Percentiles rank a stretch among this genome's conserved stretches.
These are phyloP conservation scores for Glebionis coronaria DNA, from an alignment of 129 eudicot species.

Conservation along the genomic window DNA sequence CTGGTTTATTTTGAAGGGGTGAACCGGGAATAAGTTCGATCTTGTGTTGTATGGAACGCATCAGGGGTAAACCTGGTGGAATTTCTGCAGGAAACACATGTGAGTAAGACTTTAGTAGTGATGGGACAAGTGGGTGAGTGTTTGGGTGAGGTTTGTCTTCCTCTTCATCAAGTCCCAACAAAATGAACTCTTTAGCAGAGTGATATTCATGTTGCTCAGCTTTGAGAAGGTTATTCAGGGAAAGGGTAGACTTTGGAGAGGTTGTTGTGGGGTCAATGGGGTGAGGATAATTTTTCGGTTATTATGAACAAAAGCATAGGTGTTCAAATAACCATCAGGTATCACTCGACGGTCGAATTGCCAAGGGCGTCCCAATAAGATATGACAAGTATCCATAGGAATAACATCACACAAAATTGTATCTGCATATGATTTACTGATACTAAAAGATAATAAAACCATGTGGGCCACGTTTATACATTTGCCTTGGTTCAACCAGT, in stretches of 20 bases:
- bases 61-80: background rate
- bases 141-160: background rate
- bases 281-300: background rate
- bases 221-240: background rate
- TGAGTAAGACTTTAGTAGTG: background rate
- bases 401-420: background rate
- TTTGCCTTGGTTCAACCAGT: background rate
- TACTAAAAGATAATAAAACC: background rate
- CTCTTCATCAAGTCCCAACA: background rate
- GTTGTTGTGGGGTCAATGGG: background rate
- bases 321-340: background rate
- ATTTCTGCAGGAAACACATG: background rate
- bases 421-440: background rate
- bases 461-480: background rate
- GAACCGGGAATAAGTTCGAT: background rate
- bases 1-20: background rate
- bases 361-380: background rate
- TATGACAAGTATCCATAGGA: constrained; percentile 6
- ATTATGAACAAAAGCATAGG: background rate
- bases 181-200: background rate
- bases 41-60: background rate
- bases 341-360: background rate
- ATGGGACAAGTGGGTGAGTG: background rate
- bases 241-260: background rate
- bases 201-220: background rate